These are phyloP conservation scores for Heracleum sosnowskyi DNA, from an alignment of 129 eudicot genomes.

Conservation along the genomic window DNA sequence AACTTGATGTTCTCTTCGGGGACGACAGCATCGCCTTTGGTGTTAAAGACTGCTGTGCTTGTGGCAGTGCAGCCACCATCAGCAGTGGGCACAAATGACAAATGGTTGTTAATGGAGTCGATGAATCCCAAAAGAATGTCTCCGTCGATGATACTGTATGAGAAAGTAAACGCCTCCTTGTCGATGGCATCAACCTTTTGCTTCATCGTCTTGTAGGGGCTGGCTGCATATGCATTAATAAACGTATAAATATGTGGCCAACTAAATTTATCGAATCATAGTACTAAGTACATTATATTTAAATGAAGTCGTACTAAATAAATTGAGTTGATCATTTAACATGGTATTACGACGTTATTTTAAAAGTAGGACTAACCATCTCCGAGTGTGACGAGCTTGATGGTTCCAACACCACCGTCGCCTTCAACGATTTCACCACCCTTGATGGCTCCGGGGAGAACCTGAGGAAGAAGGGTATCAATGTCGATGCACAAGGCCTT, in stretches of 20 bases:
- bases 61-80: neutral
- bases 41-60: neutral
- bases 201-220: neutral
- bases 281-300: neutral
- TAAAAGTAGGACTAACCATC: neutral
- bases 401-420: constrained; percentile 15
- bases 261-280: too few species aligned
- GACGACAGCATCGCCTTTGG: neutral
- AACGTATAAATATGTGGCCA: too few species aligned
- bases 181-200: neutral
- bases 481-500: neutral
- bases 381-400: constrained; percentile 9
- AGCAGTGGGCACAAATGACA: neutral
- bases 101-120: neutral
- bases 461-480: constrained; percentile 14
- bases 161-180: neutral
- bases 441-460: constrained; percentile 11
- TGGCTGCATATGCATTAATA: neutral
- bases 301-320: neutral
- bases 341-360: neutral
- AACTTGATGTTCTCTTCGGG: neutral
- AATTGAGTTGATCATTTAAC: neutral
- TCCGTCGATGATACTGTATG: neutral
- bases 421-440: constrained; percentile 15
- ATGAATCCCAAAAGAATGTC: neutral